A percentile compares a stretch with the other conserved stretches of the same genome.
Conservation (phyloP, 2,329 filamentous ascomycete genomes). For the Microcyclospora pomicola region DNA sequence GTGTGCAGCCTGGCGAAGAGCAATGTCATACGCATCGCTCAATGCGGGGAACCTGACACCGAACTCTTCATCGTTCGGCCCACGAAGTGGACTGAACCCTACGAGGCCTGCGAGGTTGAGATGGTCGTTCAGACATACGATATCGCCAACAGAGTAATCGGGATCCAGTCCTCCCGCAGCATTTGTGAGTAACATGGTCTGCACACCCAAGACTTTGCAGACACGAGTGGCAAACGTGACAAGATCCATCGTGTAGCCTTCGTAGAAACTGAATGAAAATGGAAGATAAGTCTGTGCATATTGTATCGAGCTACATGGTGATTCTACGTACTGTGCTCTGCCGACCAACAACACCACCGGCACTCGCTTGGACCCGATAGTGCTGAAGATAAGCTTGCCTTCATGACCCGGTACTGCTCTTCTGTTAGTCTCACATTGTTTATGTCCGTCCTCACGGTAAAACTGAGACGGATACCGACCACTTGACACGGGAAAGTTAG, state of each 20-base stretch:
- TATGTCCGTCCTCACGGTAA: not conserved
- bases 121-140: conserved; percentile 53
- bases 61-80: conserved; percentile 49
- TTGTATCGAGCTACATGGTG: conserved; percentile 6
- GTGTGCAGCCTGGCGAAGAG: conserved; percentile 44
- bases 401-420: conserved; percentile 43
- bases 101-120: conserved; percentile 49
- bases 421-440: conserved; percentile 11
- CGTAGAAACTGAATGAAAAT: conserved; percentile 43
- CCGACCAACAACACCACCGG: conserved; percentile 51
- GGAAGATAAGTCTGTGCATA: conserved; percentile 5
- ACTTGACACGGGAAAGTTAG: conserved; percentile 46
- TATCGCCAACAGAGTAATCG: conserved; percentile 50
- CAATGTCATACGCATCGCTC: conserved; percentile 52
- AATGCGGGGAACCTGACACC: conserved; percentile 49
- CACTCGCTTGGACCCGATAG: conserved; percentile 36
- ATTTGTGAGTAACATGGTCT: conserved; percentile 52
- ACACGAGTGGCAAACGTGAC: conserved; percentile 52
- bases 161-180: conserved; percentile 52
- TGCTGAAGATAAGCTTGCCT: conserved; percentile 51
- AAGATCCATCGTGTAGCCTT: conserved; percentile 49
- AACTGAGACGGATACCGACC: conserved; percentile 30
- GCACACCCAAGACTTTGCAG: conserved; percentile 47
- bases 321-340: conserved; percentile 44
- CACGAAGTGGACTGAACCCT: conserved; percentile 47